Percentiles rank a stretch among this genome's conserved stretches.
These are phyloP conservation scores for Melampsora larici-populina DNA, from an alignment of 1,284 basidiomycete species.

Conservation along the genomic window DNA sequence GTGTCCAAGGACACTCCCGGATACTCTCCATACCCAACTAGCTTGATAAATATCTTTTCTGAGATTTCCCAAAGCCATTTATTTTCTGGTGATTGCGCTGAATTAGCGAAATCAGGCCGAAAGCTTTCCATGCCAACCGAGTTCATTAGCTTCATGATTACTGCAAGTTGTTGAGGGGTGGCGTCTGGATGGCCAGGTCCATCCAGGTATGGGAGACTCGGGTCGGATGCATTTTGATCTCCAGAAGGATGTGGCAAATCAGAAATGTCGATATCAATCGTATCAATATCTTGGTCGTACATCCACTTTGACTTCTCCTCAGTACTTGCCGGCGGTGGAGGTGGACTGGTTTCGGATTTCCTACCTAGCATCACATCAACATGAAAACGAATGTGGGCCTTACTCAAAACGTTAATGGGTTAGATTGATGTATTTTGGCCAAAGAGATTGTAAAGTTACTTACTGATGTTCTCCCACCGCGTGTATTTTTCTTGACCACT, in stretches of 20 bases:
- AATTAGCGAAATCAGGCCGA: slow-evolving; percentile 24
- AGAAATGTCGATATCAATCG: too few species aligned
- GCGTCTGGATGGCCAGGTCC: slow-evolving; percentile 32
- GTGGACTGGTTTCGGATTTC: neutral
- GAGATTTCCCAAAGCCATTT: slow-evolving; percentile 3
- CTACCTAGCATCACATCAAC: too few species aligned
- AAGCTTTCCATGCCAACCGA: slow-evolving; percentile 17
- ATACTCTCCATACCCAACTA: slow-evolving; percentile 1
- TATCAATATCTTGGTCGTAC: too few species aligned
- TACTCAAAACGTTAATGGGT: too few species aligned
- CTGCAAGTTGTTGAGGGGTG: slow-evolving; percentile 10
- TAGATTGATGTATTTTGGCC: too few species aligned
- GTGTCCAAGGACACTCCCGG: too few species aligned
- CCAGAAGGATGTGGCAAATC: too few species aligned
- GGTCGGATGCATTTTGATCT: neutral
- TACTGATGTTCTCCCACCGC: too few species aligned
- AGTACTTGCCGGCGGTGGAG: neutral
- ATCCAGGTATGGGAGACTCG: slow-evolving; percentile 20
- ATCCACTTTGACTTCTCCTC: too few species aligned
- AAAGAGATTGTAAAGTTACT: too few species aligned
- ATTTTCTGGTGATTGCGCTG: slow-evolving; percentile 5
- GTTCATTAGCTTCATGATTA: slow-evolving; percentile 29
- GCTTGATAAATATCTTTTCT: slow-evolving; percentile 7
- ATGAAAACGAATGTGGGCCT: too few species aligned
- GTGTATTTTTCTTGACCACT: too few species aligned